Conservation (phyloP, 495 filamentous ascomycete species). For the Talaromyces stipitatus region DNA sequence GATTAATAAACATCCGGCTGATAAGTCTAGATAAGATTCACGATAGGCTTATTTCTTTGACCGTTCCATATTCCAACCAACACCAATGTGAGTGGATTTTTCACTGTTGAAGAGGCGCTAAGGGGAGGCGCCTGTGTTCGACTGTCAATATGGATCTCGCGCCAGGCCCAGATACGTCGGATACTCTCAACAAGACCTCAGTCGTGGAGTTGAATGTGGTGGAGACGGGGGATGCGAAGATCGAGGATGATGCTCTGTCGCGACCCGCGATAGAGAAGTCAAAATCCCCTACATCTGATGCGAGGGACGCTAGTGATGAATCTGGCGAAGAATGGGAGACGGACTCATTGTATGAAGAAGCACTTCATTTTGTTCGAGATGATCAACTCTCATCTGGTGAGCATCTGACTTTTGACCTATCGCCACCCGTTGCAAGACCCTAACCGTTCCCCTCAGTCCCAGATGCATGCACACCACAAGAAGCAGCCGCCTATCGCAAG, state of each 20-base stretch:
- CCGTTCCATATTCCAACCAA: constrained; percentile 7
- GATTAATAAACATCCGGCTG: constrained; percentile 20
- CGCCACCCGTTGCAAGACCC: constrained; percentile 7
- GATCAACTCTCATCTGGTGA: constrained; percentile 53
- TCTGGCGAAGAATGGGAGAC: constrained; percentile 59
- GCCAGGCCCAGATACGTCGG: constrained; percentile 30
- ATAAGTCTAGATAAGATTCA: constrained; percentile 2
- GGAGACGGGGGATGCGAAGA: constrained; percentile 17
- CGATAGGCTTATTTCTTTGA: neutral
- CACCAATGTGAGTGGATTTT: constrained; percentile 24
- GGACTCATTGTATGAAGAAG: constrained; percentile 60
- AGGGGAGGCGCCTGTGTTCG: constrained; percentile 17
- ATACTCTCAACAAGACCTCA: constrained; percentile 34
- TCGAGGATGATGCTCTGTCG: neutral
- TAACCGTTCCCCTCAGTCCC: constrained; percentile 27
- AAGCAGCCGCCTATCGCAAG: constrained; percentile 60
- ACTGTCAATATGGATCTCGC: constrained; percentile 35
- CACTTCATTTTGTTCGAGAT: constrained; percentile 54
- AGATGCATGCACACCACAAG: constrained; percentile 64
- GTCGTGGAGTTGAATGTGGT: constrained; percentile 39
- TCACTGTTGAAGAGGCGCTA: constrained; percentile 17
- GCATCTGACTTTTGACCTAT: constrained; percentile 8
- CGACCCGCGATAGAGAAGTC: constrained; percentile 17
- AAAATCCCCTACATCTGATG: constrained; percentile 27
- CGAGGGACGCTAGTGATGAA: constrained; percentile 52